These are phyloP conservation scores for Pisolithus sp. DNA, from an alignment of 768 basidiomycete genomes.

Conservation along the genomic window DNA sequence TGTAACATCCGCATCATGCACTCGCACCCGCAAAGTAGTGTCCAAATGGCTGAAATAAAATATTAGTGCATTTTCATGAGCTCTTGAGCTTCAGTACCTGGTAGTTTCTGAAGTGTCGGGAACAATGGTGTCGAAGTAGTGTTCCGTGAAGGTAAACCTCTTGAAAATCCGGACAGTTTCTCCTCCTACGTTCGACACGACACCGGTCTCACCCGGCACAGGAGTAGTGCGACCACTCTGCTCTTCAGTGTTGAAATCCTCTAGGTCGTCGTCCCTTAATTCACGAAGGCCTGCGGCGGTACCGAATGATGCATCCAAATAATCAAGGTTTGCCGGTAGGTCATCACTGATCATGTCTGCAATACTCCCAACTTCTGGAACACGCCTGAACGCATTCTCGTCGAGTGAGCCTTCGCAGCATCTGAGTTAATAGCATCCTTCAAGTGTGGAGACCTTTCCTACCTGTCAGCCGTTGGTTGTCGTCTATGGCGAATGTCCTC, in stretches of 20 bases:
- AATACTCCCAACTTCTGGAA: conserved; percentile 71
- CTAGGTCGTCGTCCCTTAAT: conserved; percentile 64
- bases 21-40: conserved; percentile 45
- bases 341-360: conserved; percentile 92
- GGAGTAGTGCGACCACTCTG: conserved; percentile 10
- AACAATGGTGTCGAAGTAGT: conserved; percentile 64
- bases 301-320: conserved; percentile 78
- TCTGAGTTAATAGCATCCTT: conserved; percentile 2
- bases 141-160: conserved; percentile 60
- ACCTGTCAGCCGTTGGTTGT: conserved; percentile 24
- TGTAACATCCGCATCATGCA: conserved; percentile 56
- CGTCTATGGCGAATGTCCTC: conserved; percentile 3
- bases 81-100: conserved; percentile 44
- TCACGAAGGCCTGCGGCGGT: conserved; percentile 70
- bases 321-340: conserved; percentile 82
- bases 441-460: background rate
- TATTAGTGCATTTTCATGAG: background rate
- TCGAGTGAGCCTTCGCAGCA: conserved; percentile 60
- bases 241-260: conserved; percentile 48
- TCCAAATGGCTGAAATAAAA: conserved; percentile 34
- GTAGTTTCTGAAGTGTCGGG: conserved; percentile 36
- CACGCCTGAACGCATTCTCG: conserved; percentile 67
- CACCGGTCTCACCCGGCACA: conserved; percentile 28
- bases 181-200: conserved; percentile 63
- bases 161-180: conserved; percentile 81